A percentile compares a stretch with the other conserved stretches of the same genome.
Evolutionary conservation across 805 yeast genomes (phyloP).

Genomic region (Sugiyamaella qingdaonensis): DNA sequence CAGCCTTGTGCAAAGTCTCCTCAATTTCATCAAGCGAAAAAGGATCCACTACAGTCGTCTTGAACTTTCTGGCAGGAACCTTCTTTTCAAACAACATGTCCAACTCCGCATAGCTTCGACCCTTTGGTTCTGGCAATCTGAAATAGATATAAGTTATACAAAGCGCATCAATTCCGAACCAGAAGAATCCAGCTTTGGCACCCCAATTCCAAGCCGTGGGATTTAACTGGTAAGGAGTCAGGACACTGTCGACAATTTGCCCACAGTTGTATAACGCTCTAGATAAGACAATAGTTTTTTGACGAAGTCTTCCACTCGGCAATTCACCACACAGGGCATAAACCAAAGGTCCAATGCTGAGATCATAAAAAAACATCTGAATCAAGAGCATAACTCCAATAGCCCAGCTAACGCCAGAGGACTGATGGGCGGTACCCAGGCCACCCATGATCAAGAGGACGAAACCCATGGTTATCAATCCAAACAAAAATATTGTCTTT

Average conservation of each 20-base stretch:
- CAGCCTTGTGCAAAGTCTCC: no score
- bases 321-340: conserved; percentile 28
- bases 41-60: conserved; percentile 12
- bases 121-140: conserved; percentile 56
- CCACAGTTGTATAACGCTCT: conserved; percentile 29
- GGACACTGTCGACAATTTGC: conserved; percentile 31
- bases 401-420: conserved; percentile 6
- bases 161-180: no score
- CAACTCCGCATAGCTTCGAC: conserved; percentile 55
- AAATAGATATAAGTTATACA: conserved; percentile 43
- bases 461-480: not conserved
- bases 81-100: conserved; percentile 45
- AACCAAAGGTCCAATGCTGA: conserved; percentile 28
- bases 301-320: conserved; percentile 38
- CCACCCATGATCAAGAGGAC: conserved; percentile 11
- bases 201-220: conserved; percentile 42
- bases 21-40: conserved; percentile 1
- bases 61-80: conserved; percentile 28
- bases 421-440: conserved; percentile 16
- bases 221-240: conserved; percentile 43
- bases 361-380: conserved; percentile 31
- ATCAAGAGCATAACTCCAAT: conserved; percentile 1
- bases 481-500: conserved; percentile 2
- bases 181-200: conserved; percentile 46
- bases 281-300: conserved; percentile 40